These are phyloP conservation scores for Naganishia antarctica DNA, from an alignment of 768 basidiomycete genomes.

Conservation along the genomic window DNA sequence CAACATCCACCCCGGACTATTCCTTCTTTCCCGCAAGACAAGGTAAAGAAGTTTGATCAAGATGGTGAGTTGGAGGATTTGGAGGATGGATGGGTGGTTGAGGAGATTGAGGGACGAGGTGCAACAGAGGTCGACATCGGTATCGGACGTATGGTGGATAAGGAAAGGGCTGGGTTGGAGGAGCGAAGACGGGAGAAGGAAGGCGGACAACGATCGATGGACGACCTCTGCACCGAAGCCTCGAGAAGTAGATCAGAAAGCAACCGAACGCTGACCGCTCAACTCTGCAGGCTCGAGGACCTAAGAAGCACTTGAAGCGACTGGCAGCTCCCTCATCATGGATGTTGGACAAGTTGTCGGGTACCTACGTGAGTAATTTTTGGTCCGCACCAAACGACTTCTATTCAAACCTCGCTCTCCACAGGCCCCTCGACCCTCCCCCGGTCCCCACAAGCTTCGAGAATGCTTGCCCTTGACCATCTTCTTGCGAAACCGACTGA, in stretches of 20 bases:
- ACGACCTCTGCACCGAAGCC: conserved; percentile 5
- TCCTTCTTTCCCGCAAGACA: conserved; percentile 12
- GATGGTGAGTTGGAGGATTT: conserved; percentile 9
- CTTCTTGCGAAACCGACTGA: conserved; percentile 97
- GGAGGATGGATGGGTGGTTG: neutral
- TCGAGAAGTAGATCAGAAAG: too few relatives aligned
- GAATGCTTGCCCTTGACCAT: conserved; percentile 95
- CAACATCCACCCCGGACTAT: conserved; percentile 6
- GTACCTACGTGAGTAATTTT: conserved; percentile 48
- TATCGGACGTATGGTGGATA: neutral
- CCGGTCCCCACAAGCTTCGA: conserved; percentile 98
- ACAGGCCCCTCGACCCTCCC: conserved; percentile 86
- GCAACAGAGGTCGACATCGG: conserved; percentile 7
- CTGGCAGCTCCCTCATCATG: conserved; percentile 95
- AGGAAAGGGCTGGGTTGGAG: neutral
- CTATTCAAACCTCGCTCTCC: neutral
- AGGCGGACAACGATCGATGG: neutral
- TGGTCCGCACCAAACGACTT: neutral
- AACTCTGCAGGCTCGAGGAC: conserved; percentile 77
- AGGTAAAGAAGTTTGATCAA: conserved; percentile 25
- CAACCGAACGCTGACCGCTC: neutral
- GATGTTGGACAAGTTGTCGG: conserved; percentile 96
- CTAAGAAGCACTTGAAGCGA: conserved; percentile 98
- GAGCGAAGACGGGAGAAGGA: neutral
- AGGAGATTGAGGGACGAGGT: neutral